Evolutionary conservation across 345 rosid species (phyloP), one percentile per base, ranked within the genome.

Genomic region (Stellera chamaejasme): DNA sequence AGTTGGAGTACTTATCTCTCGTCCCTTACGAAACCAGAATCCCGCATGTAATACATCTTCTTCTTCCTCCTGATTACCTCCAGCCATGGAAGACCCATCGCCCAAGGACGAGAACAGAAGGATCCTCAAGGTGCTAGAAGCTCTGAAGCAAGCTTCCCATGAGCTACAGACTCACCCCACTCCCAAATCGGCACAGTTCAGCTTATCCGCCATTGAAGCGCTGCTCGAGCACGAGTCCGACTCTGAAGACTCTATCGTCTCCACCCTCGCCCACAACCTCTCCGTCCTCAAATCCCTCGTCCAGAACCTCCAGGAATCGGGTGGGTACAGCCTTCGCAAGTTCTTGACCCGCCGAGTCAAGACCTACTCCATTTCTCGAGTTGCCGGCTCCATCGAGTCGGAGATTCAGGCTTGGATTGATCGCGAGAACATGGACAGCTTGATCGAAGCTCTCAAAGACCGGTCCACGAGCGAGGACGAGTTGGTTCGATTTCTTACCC

Each of bases 371-470:
- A 77, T 85, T 32, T 75, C 94, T 72, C 81, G 78, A 45, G 83
- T 85, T 13, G 87, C 89, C 6, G 82, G 76, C 14, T 80, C 83
- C 12, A 79, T 82, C 58, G 87, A 65, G 79, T 58, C 61, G 0
- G 87, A 85, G 67, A 78, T 85, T 53, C 94, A 85, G 52, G 80
- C 83, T 2, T 82, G 87, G 94, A 85, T 85, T 47, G 90, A 85
- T 53, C 77, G 94, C 5, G 94, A 79, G 60, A 77, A 72, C 32
- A 26, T 82, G 32, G 87, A 80, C 54, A 77, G 54, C 41, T 64
- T 85, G 23, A 53, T 64, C 1, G 36, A 60, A 12, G 63, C 52
- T 4, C 66, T 85, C 59, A 52, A 72, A 47, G 78, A 71, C 15
- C 61, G 61, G 6, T 26, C 10, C 13, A 57, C 71, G 16, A 50